phyloP scores from a whole-genome alignment of 257 asterid genomes.

The Lavandula angustifolia region DNA sequence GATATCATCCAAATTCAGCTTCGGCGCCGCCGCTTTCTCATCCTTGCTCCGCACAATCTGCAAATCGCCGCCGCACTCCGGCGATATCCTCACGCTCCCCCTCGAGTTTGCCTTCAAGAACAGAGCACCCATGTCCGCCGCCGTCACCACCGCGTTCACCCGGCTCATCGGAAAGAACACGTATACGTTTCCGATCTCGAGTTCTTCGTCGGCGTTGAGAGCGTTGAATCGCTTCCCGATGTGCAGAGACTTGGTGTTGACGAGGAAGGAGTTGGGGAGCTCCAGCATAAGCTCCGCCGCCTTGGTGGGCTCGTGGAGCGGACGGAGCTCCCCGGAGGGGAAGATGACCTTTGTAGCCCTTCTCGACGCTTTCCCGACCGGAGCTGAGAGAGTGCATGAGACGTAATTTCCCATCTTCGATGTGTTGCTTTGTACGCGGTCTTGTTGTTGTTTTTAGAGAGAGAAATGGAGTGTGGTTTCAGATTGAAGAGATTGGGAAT shows the following conservation, averaged over 20 bases:
- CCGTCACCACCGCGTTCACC: constrained; percentile 55
- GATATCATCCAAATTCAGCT: constrained; percentile 62
- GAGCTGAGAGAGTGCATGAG: constrained; percentile 43
- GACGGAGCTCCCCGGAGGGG: constrained; percentile 60
- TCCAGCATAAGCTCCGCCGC: constrained; percentile 69
- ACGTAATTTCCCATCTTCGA: constrained; percentile 49
- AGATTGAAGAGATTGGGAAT: constrained; percentile 6
- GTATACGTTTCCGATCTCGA: constrained; percentile 64
- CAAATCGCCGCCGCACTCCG: constrained; percentile 44
- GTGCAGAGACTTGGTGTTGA: constrained; percentile 56
- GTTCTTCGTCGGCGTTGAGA: constrained; percentile 80
- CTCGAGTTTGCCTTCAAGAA: constrained; percentile 60
- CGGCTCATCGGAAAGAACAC: constrained; percentile 74
- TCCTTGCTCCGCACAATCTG: constrained; percentile 11
- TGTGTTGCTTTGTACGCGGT: neutral
- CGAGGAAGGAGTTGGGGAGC: constrained; percentile 58
- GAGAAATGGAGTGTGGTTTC: constrained; percentile 2
- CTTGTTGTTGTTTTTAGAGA: neutral
- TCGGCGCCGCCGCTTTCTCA: constrained; percentile 37
- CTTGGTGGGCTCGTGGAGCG: constrained; percentile 37
- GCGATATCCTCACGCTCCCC: constrained; percentile 52
- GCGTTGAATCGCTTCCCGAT: constrained; percentile 72
- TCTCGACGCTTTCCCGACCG: constrained; percentile 27
- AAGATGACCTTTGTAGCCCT: constrained; percentile 49
- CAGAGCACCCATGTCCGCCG: constrained; percentile 70